A percentile compares a stretch with the other conserved stretches of the same genome.
These are phyloP conservation scores for Globisporangium acanthophoron DNA, from an alignment of 352 stramenopile genomes.

Conservation along the genomic window DNA sequence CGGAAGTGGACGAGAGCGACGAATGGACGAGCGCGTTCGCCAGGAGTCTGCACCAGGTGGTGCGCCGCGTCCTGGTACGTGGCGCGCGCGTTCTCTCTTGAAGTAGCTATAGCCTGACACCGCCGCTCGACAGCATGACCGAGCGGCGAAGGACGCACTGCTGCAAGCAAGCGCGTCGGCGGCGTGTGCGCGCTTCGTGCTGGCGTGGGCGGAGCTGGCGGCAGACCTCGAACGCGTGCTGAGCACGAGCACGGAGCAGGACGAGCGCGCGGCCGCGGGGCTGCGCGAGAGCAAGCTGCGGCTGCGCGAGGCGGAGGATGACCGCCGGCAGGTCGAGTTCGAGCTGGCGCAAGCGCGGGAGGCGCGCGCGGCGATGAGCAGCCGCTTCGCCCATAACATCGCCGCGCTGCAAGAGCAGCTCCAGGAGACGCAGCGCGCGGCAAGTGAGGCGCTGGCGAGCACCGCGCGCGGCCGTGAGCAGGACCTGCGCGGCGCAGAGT, in stretches of 20 bases:
- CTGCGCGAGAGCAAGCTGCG: slow-evolving; percentile 47
- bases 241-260: slow-evolving; percentile 49
- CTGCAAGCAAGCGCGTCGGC: slow-evolving; percentile 35
- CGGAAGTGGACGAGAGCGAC: slow-evolving; percentile 16
- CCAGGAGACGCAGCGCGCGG: slow-evolving; percentile 29
- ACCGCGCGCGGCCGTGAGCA: slow-evolving; percentile 39
- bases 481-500: slow-evolving; percentile 17
- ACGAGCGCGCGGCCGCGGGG: slow-evolving; percentile 23
- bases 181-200: slow-evolving; percentile 25
- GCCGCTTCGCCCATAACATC: slow-evolving; percentile 29
- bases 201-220: slow-evolving; percentile 34
- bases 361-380: slow-evolving; percentile 18
- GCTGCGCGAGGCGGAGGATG: slow-evolving; percentile 56
- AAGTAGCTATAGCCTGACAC: not conserved
- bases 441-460: slow-evolving; percentile 27
- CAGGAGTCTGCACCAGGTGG: slow-evolving; percentile 24
- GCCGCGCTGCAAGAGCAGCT: slow-evolving; percentile 38
- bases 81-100: not conserved
- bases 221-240: slow-evolving; percentile 33
- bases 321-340: slow-evolving; percentile 53
- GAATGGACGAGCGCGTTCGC: slow-evolving; percentile 17
- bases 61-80: slow-evolving; percentile 21
- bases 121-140: slow-evolving; percentile 27
- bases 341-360: slow-evolving; percentile 43
- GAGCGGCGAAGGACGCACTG: slow-evolving; percentile 29